These are phyloP conservation scores for Sclerotinia subarctica DNA, from an alignment of 2,329 filamentous ascomycete genomes.

Conservation along the genomic window DNA sequence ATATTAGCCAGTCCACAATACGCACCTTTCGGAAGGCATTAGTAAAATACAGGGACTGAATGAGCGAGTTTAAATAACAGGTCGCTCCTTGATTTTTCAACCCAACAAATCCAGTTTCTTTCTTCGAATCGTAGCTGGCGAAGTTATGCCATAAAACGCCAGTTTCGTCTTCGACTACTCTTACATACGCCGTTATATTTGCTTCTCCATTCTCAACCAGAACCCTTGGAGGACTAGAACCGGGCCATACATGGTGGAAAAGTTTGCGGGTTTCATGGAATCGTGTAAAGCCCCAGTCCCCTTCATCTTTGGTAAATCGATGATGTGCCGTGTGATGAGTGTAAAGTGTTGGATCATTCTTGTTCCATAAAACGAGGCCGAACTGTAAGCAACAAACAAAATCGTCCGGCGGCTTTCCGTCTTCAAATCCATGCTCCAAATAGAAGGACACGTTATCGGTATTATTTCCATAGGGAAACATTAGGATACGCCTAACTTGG, in stretches of 20 bases:
- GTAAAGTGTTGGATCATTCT: slow-evolving; percentile 83
- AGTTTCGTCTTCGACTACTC: slow-evolving; percentile 81
- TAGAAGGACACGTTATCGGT: slow-evolving; percentile 93
- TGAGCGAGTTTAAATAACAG: slow-evolving; percentile 80
- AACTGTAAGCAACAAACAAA: slow-evolving; percentile 98
- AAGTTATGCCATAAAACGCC: slow-evolving; percentile 91
- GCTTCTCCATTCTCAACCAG: slow-evolving; percentile 74
- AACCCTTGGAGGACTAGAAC: slow-evolving; percentile 53
- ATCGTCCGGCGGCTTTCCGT: slow-evolving; percentile 73
- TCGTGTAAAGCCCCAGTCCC: slow-evolving; percentile 98
- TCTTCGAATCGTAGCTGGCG: slow-evolving; percentile 96
- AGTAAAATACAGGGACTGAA: slow-evolving; percentile 82
- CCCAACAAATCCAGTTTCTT: slow-evolving; percentile 95
- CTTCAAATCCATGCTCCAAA: slow-evolving; percentile 87
- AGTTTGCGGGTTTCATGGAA: slow-evolving; percentile 86
- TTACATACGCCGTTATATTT: slow-evolving; percentile 79
- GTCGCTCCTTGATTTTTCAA: slow-evolving; percentile 95
- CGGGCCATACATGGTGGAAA: slow-evolving; percentile 75
- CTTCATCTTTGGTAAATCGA: slow-evolving; percentile 92
- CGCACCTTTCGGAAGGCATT: slow-evolving; percentile 88
- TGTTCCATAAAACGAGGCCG: slow-evolving; percentile 89
- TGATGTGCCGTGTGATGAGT: slow-evolving; percentile 83
- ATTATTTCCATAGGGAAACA: slow-evolving; percentile 94
- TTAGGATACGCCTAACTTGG: slow-evolving; percentile 74
- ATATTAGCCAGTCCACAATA: neutral